Percentiles rank a stretch among this genome's conserved stretches.
phyloP scores from a whole-genome alignment of 1,139 yeast species.

The Debaryomyces fabryi region DNA sequence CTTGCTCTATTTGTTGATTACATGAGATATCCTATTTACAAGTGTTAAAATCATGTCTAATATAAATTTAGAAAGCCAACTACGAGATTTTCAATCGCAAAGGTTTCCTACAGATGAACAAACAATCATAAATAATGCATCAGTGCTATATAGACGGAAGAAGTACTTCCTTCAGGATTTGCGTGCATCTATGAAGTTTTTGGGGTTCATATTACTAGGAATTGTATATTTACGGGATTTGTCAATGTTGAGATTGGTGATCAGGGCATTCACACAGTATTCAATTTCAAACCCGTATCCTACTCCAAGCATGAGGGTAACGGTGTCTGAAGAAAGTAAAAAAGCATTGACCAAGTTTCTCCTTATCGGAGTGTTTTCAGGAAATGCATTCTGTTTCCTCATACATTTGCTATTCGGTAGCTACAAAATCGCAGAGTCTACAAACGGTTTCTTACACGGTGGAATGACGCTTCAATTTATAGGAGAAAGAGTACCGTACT shows the following conservation, averaged over 20 bases:
- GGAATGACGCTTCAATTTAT: conserved; percentile 43
- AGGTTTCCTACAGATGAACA: conserved; percentile 42
- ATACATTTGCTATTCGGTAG: conserved; percentile 36
- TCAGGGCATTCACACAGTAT: conserved; percentile 34
- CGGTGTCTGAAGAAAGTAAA: conserved; percentile 30
- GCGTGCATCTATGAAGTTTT: conserved; percentile 29
- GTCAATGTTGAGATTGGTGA: conserved; percentile 30
- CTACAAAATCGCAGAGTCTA: conserved; percentile 18
- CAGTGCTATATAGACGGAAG: conserved; percentile 43
- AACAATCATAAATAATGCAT: conserved; percentile 37
- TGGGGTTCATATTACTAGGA: conserved; percentile 35
- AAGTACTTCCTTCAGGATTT: conserved; percentile 41
- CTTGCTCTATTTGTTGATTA: not conserved
- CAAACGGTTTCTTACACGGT: conserved; percentile 34
- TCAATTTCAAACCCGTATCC: conserved; percentile 34
- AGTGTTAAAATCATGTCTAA: conserved; percentile 2
- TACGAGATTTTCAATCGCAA: conserved; percentile 34
- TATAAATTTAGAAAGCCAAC: conserved; percentile 22
- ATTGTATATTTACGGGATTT: conserved; percentile 41
- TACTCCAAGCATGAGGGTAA: conserved; percentile 14
- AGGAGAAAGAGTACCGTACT: conserved; percentile 39
- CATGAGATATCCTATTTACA: not conserved
- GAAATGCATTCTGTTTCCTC: conserved; percentile 29
- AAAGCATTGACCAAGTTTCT: conserved; percentile 32
- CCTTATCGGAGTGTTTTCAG: conserved; percentile 26